Evolutionary conservation across 495 filamentous ascomycete species (phyloP).

Genomic region (Aspergillus campestris): DNA sequence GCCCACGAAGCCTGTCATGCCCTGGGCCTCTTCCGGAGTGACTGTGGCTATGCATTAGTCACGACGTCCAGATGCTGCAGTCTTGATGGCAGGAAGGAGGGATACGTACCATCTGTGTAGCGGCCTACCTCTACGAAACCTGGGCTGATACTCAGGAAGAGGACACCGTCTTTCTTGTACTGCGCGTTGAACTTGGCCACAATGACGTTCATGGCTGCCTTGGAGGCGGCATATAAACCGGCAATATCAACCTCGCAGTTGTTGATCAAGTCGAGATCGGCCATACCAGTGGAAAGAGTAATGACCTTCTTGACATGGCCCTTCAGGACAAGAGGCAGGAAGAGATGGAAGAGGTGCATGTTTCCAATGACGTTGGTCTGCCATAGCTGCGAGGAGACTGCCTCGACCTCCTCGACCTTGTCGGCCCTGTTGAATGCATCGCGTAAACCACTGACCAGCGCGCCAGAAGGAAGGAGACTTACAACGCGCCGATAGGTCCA

Average conservation of each 20-base stretch:
- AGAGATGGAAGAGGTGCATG: constrained; percentile 41
- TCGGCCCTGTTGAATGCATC: constrained; percentile 12
- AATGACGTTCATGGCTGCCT: constrained; percentile 35
- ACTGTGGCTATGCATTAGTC: too few relatives aligned
- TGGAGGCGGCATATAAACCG: constrained; percentile 26
- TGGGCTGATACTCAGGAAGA: constrained; percentile 24
- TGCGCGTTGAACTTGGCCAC: constrained; percentile 33
- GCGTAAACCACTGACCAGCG: background rate
- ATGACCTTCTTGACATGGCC: constrained; percentile 39
- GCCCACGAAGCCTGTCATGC: constrained; percentile 7
- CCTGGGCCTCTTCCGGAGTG: too few relatives aligned
- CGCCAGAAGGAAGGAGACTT: constrained; percentile 4
- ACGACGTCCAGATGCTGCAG: too few relatives aligned
- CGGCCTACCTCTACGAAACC: constrained; percentile 24
- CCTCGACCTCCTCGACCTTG: constrained; percentile 17
- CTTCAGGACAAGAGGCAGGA: constrained; percentile 36
- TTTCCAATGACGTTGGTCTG: constrained; percentile 36
- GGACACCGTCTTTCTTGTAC: constrained; percentile 22
- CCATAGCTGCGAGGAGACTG: constrained; percentile 17
- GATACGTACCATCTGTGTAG: constrained; percentile 3
- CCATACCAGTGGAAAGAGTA: constrained; percentile 37
- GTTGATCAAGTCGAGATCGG: constrained; percentile 32
- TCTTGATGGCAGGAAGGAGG: too few relatives aligned
- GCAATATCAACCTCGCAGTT: constrained; percentile 16
- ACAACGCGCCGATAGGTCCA: constrained; percentile 22